Conservation (phyloP, 1,284 basidiomycete genomes). For the Uromyces viciae-fabae region DNA sequence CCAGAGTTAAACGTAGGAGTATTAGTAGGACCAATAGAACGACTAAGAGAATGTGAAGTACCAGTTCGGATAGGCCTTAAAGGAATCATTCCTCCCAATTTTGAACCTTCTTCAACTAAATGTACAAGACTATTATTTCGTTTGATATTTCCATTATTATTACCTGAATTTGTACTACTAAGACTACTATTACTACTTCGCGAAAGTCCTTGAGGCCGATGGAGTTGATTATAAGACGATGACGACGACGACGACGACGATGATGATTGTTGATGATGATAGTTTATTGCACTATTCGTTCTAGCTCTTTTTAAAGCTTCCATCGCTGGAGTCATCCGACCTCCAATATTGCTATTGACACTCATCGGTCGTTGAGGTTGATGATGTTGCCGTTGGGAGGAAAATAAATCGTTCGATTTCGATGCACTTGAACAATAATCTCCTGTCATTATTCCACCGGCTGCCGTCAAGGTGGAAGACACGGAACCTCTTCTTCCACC, state of each 20-base stretch:
- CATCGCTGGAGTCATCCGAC: conserved; percentile 38
- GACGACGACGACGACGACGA: not conserved
- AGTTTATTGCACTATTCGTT: not conserved
- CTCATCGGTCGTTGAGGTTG: not conserved
- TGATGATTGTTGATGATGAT: not conserved
- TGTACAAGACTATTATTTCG: not conserved
- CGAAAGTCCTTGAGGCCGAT: not conserved
- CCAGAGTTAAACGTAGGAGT: no score
- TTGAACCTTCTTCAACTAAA: no score
- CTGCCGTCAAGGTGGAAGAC: not conserved
- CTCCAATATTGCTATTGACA: no score
- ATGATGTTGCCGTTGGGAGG: not conserved
- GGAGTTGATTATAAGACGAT: not conserved
- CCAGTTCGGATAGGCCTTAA: not conserved
- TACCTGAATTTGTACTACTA: not conserved
- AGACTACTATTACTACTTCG: not conserved
- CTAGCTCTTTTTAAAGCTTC: conserved; percentile 37
- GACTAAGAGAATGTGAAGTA: not conserved
- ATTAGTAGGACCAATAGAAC: not conserved
- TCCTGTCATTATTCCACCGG: not conserved
- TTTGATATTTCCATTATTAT: not conserved
- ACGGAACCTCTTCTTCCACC: not conserved
- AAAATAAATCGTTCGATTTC: not conserved
- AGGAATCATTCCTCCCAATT: not conserved
- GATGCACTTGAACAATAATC: no score